Base-by-base conservation (phyloP, 2,329 filamentous ascomycete genomes). In the Elsinoe ampelina region DNA sequence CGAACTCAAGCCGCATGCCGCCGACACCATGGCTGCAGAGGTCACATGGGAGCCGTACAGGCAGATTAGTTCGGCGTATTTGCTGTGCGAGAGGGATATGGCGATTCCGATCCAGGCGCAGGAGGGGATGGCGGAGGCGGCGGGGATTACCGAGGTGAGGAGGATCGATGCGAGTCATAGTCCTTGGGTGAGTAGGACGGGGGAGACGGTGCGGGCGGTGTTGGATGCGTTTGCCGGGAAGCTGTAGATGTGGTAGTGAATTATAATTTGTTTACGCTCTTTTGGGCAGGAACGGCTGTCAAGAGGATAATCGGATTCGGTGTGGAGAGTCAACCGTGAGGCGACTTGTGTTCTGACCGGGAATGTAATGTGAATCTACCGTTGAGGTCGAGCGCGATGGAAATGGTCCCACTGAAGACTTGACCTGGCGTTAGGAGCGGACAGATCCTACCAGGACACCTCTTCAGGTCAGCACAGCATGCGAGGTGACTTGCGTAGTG, bases 31-130 rank as follows among this genome's bases (percentile, higher is more conserved):
- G 41, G 19, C 55, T 12, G 34, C 32, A 35, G 59, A 59, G 55
- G 52, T 50, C 19, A 68, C 64, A 0, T 68, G 70, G 35, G 68
- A 67, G 13, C 71, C 69, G 0, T 75, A 68, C 65, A 71, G 66
- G 55, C 60, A 70, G 42, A 67, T 76, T 20, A 68, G 71, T 1
- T 67, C 63, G 26, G 72, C 71, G 11, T 75, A 73, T 59, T 60
- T 76, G 10, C 52, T 72, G n/a, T 75, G 72, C 58, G 65, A 68
- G 57, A 58, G 65, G 13, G 73, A 75, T 55, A 62, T 63, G 22
- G 72, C 72, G 3, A 69, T 74, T 45, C 69, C 67, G 17, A 17
- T 68, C 15, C 50, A 48, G 4, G 64, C 58, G 11, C 72, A 76
- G 61, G 65, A 71, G 60, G 63, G 61, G 11, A 71, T 75, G 69